A percentile compares a stretch with the other conserved stretches of the same genome.
Conservation (phyloP, 2,329 filamentous ascomycete species). For the Uncinocarpus reesii region DNA sequence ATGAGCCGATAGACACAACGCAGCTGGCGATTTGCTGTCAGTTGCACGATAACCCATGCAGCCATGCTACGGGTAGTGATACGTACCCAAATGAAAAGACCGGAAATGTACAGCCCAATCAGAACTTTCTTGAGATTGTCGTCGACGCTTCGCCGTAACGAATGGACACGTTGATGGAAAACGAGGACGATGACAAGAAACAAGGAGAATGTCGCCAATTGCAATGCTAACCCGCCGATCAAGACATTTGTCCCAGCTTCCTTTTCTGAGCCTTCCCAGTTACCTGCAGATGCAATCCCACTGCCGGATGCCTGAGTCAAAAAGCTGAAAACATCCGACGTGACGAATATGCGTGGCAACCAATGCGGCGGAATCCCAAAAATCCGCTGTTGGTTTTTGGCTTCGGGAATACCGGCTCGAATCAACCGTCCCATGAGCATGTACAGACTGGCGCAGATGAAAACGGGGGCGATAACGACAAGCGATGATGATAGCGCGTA, state of each 20-base stretch:
- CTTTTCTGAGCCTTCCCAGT: conserved; percentile 37
- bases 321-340: conserved; percentile 38
- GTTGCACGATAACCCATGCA: neutral
- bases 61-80: neutral
- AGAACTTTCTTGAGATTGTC: conserved; percentile 34
- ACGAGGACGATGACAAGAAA: conserved; percentile 35
- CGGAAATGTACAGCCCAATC: conserved; percentile 37
- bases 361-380: conserved; percentile 31
- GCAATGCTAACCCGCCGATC: conserved; percentile 36
- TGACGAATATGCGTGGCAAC: conserved; percentile 41
- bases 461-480: conserved; percentile 42
- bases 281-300: conserved; percentile 34
- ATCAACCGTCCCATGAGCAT: conserved; percentile 43
- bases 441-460: conserved; percentile 44
- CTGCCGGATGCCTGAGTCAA: conserved; percentile 40
- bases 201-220: conserved; percentile 34
- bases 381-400: conserved; percentile 25
- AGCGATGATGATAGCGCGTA: conserved; percentile 35
- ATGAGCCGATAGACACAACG: conserved; percentile 46
- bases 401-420: conserved; percentile 28
- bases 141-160: conserved; percentile 20
- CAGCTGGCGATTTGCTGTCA: conserved; percentile 27
- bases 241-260: conserved; percentile 35
- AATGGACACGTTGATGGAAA: conserved; percentile 30
- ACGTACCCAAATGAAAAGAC: conserved; percentile 40